These are phyloP conservation scores for Leccinum longicurvipes DNA, from an alignment of 768 basidiomycete species.

Conservation along the genomic window DNA sequence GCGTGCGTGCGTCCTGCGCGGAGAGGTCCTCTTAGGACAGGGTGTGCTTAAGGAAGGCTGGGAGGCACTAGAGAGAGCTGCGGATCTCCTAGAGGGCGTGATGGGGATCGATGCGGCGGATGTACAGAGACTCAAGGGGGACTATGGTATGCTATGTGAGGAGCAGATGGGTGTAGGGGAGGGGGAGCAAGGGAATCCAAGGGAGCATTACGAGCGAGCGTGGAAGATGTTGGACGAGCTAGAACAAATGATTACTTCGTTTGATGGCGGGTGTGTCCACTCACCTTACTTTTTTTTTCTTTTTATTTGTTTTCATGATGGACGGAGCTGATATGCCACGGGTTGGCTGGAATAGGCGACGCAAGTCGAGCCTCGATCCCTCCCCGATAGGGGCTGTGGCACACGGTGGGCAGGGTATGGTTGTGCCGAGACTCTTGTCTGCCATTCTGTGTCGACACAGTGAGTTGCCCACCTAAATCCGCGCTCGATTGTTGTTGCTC, in stretches of 20 bases:
- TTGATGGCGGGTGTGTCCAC: conserved; percentile 48
- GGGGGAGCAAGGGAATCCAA: conserved; percentile 40
- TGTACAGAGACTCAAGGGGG: conserved; percentile 52
- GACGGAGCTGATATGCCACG: background rate
- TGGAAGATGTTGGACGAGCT: conserved; percentile 60
- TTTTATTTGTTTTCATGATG: too few relatives aligned
- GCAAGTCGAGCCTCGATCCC: conserved; percentile 43
- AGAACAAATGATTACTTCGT: conserved; percentile 48
- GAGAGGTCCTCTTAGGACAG: conserved; percentile 67
- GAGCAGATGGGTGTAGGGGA: conserved; percentile 35
- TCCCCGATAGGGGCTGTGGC: conserved; percentile 15
- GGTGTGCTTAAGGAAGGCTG: conserved; percentile 57
- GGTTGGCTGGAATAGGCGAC: conserved; percentile 30
- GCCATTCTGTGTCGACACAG: conserved; percentile 65
- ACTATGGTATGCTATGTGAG: conserved; percentile 36
- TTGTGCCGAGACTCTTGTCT: conserved; percentile 61
- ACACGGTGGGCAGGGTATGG: conserved; percentile 40
- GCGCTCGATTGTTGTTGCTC: conserved; percentile 1
- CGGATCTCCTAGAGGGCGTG: conserved; percentile 42
- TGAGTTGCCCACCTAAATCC: conserved; percentile 34
- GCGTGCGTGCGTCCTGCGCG: conserved; percentile 63
- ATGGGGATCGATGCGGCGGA: conserved; percentile 58
- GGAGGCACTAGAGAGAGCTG: conserved; percentile 50
- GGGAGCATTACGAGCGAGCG: conserved; percentile 53
- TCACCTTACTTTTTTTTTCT: background rate